Conservation (phyloP, 306 rosid species). For the peach (Prunus persica) region Prunus_persica_NCBIv2 NC_034009.1:27856001-27856500, state of each 20-base stretch:
- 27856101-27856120: constrained; percentile 51
- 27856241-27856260: not conserved
- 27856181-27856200: constrained; percentile 70
- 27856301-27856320: too few relatives aligned
- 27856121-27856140: constrained; percentile 49
- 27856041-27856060: constrained; percentile 28
- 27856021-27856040: not conserved
- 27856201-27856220: constrained; percentile 38
- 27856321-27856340: not conserved
- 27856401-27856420: not conserved
- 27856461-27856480: not conserved
- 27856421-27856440: not conserved
- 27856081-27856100: constrained; percentile 61
- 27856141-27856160: constrained; percentile 68
- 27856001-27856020: constrained; percentile 1
- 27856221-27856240: not conserved
- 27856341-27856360: too few relatives aligned
- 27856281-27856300: too few relatives aligned
- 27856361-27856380: too few relatives aligned
- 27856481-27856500: constrained; percentile 30
- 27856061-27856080: constrained; percentile 50
- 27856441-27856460: constrained; percentile 8
- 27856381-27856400: too few relatives aligned
- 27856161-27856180: constrained; percentile 67
- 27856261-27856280: too few relatives aligned